Percentiles rank a stretch among this genome's conserved stretches.
Conservation (phyloP, 2,329 filamentous ascomycete species). For the Mycosphaerella sp. region DNA sequence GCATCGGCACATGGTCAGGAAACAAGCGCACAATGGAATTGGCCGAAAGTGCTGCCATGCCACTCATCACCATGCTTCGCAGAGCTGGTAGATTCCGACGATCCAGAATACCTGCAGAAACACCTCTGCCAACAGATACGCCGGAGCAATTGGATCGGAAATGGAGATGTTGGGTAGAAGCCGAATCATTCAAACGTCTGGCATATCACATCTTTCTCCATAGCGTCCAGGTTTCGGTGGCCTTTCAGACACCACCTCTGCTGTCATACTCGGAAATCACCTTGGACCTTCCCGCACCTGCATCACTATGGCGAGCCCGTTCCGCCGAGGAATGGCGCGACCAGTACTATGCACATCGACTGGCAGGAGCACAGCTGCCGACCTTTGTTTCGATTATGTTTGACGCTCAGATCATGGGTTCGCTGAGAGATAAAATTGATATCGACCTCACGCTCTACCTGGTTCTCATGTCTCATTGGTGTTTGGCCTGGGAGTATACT, state of each 20-base stretch:
- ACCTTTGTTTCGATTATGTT: slow-evolving; percentile 18
- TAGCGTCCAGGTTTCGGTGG: slow-evolving; percentile 17
- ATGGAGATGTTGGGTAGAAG: slow-evolving; percentile 19
- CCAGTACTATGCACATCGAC: slow-evolving; percentile 14
- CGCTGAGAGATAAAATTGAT: slow-evolving; percentile 13
- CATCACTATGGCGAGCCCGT: slow-evolving; percentile 16
- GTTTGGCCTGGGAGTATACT: slow-evolving; percentile 19
- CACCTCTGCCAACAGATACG: slow-evolving; percentile 11
- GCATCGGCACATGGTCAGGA: slow-evolving; percentile 22
- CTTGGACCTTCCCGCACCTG: slow-evolving; percentile 18
- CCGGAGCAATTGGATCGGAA: slow-evolving; percentile 13
- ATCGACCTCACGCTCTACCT: slow-evolving; percentile 19
- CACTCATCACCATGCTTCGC: slow-evolving; percentile 20
- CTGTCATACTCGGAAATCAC: slow-evolving; percentile 20
- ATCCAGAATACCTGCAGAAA: slow-evolving; percentile 8
- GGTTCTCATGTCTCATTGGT: slow-evolving; percentile 19
- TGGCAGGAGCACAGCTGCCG: slow-evolving; percentile 11
- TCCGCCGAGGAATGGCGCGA: slow-evolving; percentile 19
- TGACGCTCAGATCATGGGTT: slow-evolving; percentile 15
- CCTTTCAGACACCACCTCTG: slow-evolving; percentile 19
- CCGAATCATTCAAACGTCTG: slow-evolving; percentile 20
- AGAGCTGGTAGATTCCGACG: slow-evolving; percentile 18
- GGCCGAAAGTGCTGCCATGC: slow-evolving; percentile 14
- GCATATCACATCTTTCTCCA: slow-evolving; percentile 20
- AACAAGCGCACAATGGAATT: slow-evolving; percentile 22